Percentiles rank a stretch among this genome's conserved stretches.
Evolutionary conservation across 306 rosid species (phyloP).

Genomic region (Castanea mollissima): DNA sequence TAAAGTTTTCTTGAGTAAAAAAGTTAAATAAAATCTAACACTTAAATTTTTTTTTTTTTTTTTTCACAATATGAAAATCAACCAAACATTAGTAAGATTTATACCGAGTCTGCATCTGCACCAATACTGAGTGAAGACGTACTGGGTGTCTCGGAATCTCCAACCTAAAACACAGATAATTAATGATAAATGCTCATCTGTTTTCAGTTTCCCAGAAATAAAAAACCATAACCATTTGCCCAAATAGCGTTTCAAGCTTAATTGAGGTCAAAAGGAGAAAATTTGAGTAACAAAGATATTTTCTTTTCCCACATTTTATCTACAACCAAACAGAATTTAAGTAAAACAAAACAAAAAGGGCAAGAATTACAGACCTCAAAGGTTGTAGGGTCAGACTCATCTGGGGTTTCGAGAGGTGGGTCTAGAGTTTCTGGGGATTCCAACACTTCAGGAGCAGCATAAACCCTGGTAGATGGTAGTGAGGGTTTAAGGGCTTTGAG

Average conservation of each 20-base stretch:
- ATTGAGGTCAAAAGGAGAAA: neutral
- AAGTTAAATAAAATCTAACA: neutral
- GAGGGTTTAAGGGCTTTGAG: constrained; percentile 38
- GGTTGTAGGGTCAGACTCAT: constrained; percentile 29
- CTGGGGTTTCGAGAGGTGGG: constrained; percentile 39
- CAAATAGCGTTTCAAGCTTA: neutral
- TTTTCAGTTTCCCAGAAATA: neutral
- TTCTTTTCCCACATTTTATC: neutral
- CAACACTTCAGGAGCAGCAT: constrained; percentile 70
- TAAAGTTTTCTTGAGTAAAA: neutral
- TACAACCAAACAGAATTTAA: neutral
- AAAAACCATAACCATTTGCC: neutral
- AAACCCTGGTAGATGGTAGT: constrained; percentile 42
- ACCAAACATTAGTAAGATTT: neutral
- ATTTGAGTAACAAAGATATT: neutral
- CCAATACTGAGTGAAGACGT: constrained; percentile 58
- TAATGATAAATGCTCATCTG: neutral
- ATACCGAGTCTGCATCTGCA: constrained; percentile 67
- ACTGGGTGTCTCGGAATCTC: constrained; percentile 55
- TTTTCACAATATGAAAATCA: neutral
- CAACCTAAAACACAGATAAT: constrained; percentile 46
- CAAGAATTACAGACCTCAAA: constrained; percentile 41
- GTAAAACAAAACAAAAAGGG: constrained; percentile 5
- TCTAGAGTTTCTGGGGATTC: constrained; percentile 43
- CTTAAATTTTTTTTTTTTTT: too few species aligned